Base-by-base conservation (phyloP, 2,329 filamentous ascomycete species). In the Verticillium longisporum region DNA sequence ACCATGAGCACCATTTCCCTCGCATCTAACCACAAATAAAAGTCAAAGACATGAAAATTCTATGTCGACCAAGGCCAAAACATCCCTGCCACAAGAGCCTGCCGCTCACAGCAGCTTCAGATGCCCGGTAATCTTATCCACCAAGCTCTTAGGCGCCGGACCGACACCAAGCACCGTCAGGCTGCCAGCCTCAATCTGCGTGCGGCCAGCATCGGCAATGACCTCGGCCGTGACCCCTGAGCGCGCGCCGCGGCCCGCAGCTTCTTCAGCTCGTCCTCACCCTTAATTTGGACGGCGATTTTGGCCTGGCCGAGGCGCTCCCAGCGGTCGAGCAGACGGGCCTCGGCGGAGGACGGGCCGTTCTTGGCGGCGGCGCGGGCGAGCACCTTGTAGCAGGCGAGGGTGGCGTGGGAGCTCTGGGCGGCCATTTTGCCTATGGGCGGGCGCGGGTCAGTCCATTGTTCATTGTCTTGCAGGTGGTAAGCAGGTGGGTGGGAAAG, bases 351-450 rank as follows among this genome's bases (percentile, higher is more conserved):
- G 41, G 78, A 74, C 50, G 83, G 77, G 32, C 57, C 57, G 59
- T 81, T 77, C 59, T 78, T 74, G 2, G 79, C 74, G n/a, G 85
- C 78, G 60, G 78, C 75, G 55, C 79, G 76, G 61, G 86, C 77
- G 66, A 96, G 86, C 62, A 87, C 80, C 79, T 97, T 98, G 86
- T 97, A 99, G 84, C 94, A 98, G 60, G 94, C 93, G 61, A 99
- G 87, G 3, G 94, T 97, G n/a, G 95, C 95, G 76, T 98, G 95
- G 57, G 89, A 90, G 77, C 90, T 94, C 77, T 98, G 95, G 7
- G 95, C 95, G 61, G 92, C 95, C 70, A 98, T 97, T 82, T 99
- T 99, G 70, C 94, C 94, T 97, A 65, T 55, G 56, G 7, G n/a
- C 1, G 18, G 1, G 26, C 18, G 31, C 21, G 21, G 18, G 32